Evolutionary conservation across 441 rosid genomes (phyloP), one percentile per base, ranked within the genome.

Genomic region (Viola pubescens): DNA sequence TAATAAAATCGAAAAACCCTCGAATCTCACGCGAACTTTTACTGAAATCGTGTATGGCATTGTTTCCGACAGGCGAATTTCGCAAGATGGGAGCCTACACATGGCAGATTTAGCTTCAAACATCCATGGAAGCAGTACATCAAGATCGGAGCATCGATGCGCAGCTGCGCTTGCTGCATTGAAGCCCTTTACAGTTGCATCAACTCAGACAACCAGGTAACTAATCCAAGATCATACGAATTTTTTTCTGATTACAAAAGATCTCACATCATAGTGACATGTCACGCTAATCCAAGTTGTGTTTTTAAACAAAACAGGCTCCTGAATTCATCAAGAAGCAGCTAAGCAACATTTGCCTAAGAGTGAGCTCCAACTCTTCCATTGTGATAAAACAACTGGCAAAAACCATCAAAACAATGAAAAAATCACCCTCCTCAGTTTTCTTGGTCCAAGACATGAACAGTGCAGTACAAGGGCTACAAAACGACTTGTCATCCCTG

Each of bases 21-120:
- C 0, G 7, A 43, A 56, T 8, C 7, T 43, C 8, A 37, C 11
- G 10, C 4, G 19, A 53, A 48, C 11, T 48, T 43, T 10, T 4
- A 1, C 37, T 51, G 2, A n/a, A 4, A 0, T 7, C 13, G 9
- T 37, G 38, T 12, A 19, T 51, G 9, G 55, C 16, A 19, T 45
- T 61, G 51, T 63, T 5, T 14, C 9, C 13, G 13, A 45, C 72
- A 89, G 97, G 84, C 89, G 7, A 88, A 74, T 70, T 84, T 88
- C 49, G 94, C 91, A 0, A 75, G 79, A 71, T 90, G 97, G 96
- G 95, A 90, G 55, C 95, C 94, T 14, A 74, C 86, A 46, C 97
- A 88, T 34, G 95, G 96, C 9, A 61, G 63, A 12, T 90, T 90
- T 72, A 62, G 53, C 58, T 90, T 84, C 69, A 77, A 75, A 3